Conservation (phyloP, 805 yeast genomes). For the Candida khao-thaluensis region DNA sequence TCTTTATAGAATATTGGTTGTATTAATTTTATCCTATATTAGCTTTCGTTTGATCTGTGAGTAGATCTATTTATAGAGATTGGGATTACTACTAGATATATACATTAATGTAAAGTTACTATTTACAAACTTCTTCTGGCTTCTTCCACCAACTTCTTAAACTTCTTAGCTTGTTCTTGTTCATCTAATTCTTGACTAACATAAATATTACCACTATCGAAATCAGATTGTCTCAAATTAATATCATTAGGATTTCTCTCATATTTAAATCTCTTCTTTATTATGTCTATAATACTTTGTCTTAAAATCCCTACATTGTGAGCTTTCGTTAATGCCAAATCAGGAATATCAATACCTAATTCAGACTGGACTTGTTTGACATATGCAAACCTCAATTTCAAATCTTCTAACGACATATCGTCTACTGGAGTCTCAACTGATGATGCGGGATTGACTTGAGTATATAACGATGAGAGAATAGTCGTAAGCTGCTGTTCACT, state of each 20-base stretch:
- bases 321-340: constrained; percentile 44
- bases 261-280: constrained; percentile 45
- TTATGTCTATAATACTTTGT: constrained; percentile 35
- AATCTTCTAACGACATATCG: constrained; percentile 34
- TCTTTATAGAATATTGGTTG: too few relatives aligned
- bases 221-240: constrained; percentile 54
- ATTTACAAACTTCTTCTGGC: constrained; percentile 32
- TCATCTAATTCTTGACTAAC: constrained; percentile 52
- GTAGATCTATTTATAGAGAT: too few relatives aligned
- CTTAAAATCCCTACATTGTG: constrained; percentile 40
- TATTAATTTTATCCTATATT: too few relatives aligned
- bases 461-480: constrained; percentile 27
- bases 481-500: constrained; percentile 22
- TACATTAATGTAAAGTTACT: not conserved
- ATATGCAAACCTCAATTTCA: constrained; percentile 48
- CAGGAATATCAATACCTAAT: constrained; percentile 55
- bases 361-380: constrained; percentile 47
- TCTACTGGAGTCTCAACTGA: constrained; percentile 11
- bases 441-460: constrained; percentile 19
- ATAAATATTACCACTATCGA: constrained; percentile 56
- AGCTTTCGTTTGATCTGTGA: too few relatives aligned
- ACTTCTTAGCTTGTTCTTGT: constrained; percentile 43
- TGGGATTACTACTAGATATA: too few relatives aligned
- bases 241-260: constrained; percentile 78
- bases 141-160: constrained; percentile 46